A percentile compares a stretch with the other conserved stretches of the same genome.
These are phyloP conservation scores for Rhodamnia argentea DNA, from an alignment of 345 rosid species.

Conservation along the genomic window DNA sequence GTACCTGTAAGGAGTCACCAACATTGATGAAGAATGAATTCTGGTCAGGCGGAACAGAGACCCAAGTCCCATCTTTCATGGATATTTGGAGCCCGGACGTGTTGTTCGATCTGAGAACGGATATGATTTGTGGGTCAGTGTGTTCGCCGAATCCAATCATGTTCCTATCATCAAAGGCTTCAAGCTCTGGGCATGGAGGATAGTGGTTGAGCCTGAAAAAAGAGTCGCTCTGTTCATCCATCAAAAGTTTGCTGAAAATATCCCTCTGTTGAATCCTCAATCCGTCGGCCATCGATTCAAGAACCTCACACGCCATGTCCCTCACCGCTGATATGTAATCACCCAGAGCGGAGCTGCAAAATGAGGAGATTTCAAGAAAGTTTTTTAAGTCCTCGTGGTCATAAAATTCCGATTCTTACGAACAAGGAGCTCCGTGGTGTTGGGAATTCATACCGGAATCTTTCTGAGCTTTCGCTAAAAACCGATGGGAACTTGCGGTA, in stretches of 20 bases:
- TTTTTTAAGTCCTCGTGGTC: background rate
- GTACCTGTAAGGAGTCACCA: slow-evolving; percentile 81
- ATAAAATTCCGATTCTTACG: background rate
- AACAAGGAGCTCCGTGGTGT: background rate
- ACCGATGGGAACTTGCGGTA: background rate
- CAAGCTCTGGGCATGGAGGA: slow-evolving; percentile 40
- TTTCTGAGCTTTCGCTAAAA: slow-evolving; percentile 9
- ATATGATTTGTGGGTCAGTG: slow-evolving; percentile 87
- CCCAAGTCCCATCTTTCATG: slow-evolving; percentile 53
- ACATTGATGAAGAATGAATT: slow-evolving; percentile 72
- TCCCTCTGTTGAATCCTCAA: slow-evolving; percentile 41
- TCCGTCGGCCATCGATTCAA: slow-evolving; percentile 72
- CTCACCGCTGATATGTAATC: slow-evolving; percentile 51
- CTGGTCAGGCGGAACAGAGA: slow-evolving; percentile 71
- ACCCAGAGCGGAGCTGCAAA: slow-evolving; percentile 41
- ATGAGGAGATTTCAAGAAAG: background rate
- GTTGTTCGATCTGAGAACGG: slow-evolving; percentile 74
- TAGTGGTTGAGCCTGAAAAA: slow-evolving; percentile 72
- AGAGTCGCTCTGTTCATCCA: slow-evolving; percentile 58
- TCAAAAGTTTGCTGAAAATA: slow-evolving; percentile 59
- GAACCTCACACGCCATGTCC: slow-evolving; percentile 54
- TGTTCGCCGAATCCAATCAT: slow-evolving; percentile 82
- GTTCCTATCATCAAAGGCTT: background rate
- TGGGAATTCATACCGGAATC: slow-evolving; percentile 15
- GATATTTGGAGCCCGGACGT: slow-evolving; percentile 79